Base-by-base conservation (phyloP, 2,329 filamentous ascomycete genomes). In the Onygena corvina region DNA sequence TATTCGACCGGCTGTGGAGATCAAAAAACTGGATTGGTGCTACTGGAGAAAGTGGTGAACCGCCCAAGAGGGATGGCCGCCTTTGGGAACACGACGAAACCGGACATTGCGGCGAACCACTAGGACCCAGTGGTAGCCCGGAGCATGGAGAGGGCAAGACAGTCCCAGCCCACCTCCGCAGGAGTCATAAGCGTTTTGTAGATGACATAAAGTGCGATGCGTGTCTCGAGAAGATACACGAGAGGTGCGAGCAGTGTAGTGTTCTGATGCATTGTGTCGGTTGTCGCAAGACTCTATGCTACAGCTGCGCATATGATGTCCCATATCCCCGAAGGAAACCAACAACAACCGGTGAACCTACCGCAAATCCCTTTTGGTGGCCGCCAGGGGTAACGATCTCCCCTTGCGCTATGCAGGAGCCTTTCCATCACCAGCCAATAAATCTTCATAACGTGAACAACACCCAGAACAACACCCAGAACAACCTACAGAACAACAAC, bases 221-320 rank as follows among this genome's bases (percentile, higher is more conserved):
- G 50, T 79, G 76, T 62, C 65, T 67, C 45, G 73, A 75, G 36
- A 57, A 63, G 27, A 77, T 79, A 36, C 58, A 68, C 34, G 76
- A 79, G 59, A 64, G 76, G 45, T 79, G 76, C 57, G 76, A 79
- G 60, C 76, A 77, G 51, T 79, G 76, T 60, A 78, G 76, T 50
- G 74, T 79, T 12, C 65, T 76, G 55, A 79, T 79, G 76, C 76
- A 79, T 58, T 79, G 76, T 57, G 73, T 76, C 58, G 76, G 76
- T 31, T 79, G 76, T 57, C 68, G 76, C 46, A 78, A 76, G 63
- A 79, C 75, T 1, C 69, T 79, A 2, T 79, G 76, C 64, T 74
- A 73, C 16, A 77, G 74, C 59, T 79, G 76, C 59, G 75, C 76
- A 4, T 78, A 76, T 60, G 75, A 77, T 55, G 66, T 74, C 12